phyloP scores from a whole-genome alignment of 768 basidiomycete genomes.

The Leccinellum albellum region DNA sequence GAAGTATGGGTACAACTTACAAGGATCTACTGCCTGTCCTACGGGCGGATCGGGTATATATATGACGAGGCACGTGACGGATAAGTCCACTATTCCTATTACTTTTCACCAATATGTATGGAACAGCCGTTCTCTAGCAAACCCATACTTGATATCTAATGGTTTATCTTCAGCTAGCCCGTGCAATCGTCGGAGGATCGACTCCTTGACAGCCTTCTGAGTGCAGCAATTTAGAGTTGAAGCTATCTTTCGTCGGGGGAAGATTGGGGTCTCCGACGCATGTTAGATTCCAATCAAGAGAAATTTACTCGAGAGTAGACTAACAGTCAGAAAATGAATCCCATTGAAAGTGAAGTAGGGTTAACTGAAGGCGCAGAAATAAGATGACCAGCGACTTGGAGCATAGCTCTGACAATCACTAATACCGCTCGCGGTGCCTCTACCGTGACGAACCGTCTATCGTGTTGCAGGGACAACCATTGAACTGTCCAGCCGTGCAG shows the following conservation, averaged over 20 bases:
- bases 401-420: not conserved
- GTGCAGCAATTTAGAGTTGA: no score
- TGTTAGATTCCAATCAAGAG: no score
- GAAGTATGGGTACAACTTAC: no score
- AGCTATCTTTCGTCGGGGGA: no score
- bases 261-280: no score
- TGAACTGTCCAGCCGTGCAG: not conserved
- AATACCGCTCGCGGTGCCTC: not conserved
- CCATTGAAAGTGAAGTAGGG: not conserved
- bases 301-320: no score
- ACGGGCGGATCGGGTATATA: no score
- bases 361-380: not conserved
- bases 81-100: no score
- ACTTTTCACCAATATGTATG: no score
- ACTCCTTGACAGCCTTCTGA: not conserved
- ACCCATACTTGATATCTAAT: not conserved
- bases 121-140: not conserved
- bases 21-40: no score
- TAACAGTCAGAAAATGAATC: not conserved
- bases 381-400: not conserved
- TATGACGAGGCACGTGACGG: no score
- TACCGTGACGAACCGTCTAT: no score
- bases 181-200: not conserved
- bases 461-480: not conserved
- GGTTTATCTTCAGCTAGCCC: not conserved